Evolutionary conservation across 2,329 filamentous ascomycete genomes (phyloP).

Genomic region (Rhynchosporium agropyri): DNA sequence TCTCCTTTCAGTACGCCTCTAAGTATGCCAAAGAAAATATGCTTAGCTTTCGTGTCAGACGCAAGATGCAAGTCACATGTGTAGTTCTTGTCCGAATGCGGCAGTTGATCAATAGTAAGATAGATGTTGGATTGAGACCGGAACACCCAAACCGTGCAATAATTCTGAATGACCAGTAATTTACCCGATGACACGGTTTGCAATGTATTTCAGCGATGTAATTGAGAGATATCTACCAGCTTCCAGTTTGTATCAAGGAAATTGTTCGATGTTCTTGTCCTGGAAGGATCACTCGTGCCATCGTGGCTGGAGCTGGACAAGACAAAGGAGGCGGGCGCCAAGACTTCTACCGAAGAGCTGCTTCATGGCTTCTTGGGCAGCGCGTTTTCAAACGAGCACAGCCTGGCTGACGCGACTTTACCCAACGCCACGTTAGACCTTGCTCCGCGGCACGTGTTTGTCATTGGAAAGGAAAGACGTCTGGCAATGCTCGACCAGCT

Average conservation of each 20-base stretch:
- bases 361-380: neutral
- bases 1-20: neutral
- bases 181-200: no score
- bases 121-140: no score
- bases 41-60: slow-evolving; percentile 2
- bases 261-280: no score
- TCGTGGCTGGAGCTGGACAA: neutral
- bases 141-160: no score
- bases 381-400: slow-evolving; percentile 11
- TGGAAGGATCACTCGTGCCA: neutral
- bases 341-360: slow-evolving; percentile 5
- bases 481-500: no score
- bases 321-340: neutral
- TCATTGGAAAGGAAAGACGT: no score
- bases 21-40: neutral
- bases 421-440: neutral
- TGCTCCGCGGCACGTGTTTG: neutral
- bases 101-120: neutral
- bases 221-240: no score
- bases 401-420: slow-evolving; percentile 10
- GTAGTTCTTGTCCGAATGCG: neutral
- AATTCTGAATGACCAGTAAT: no score
- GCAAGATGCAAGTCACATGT: neutral
- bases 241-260: no score
- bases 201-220: no score